phyloP scores from a whole-genome alignment of 1,284 basidiomycete species.

The Cryptococcus depauperatus region DNA sequence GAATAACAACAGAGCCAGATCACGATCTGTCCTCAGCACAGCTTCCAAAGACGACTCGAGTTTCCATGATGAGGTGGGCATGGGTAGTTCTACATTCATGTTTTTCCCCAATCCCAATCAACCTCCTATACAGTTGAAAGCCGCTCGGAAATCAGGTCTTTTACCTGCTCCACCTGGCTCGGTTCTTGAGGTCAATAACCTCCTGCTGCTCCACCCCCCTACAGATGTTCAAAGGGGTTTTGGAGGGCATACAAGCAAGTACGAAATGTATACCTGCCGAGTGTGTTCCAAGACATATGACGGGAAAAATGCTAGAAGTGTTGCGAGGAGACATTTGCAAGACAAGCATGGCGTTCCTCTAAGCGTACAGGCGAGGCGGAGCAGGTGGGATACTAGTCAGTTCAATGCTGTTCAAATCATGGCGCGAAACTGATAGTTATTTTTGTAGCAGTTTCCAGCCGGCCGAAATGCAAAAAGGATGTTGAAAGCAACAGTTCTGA shows the following conservation, averaged over 20 bases:
- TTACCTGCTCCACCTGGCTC: slow-evolving; percentile 16
- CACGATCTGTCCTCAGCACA: no score
- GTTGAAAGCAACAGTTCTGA: no score
- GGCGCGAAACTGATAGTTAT: no score
- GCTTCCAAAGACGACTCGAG: no score
- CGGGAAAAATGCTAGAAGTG: slow-evolving; percentile 51
- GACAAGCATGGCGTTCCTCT: slow-evolving; percentile 53
- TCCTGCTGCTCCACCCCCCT: slow-evolving; percentile 26
- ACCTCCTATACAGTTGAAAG: slow-evolving; percentile 12
- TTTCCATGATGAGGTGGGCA: no score
- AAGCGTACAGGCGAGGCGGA: slow-evolving; percentile 48
- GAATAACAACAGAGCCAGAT: no score
- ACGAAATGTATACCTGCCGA: slow-evolving; percentile 33
- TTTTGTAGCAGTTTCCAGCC: no score
- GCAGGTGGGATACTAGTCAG: slow-evolving; percentile 51
- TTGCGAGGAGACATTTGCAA: slow-evolving; percentile 51
- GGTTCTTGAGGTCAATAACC: slow-evolving; percentile 25
- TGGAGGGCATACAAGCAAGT: neutral
- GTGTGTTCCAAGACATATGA: slow-evolving; percentile 45
- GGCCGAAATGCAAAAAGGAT: no score
- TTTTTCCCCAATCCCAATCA: slow-evolving; percentile 11
- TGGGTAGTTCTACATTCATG: neutral
- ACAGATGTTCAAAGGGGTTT: neutral
- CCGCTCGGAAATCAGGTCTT: slow-evolving; percentile 6
- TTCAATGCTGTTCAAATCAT: slow-evolving; percentile 3